These are phyloP conservation scores for Batkoa obscura DNA, from an alignment of 371 early-diverging fungal genomes.

Conservation along the genomic window DNA sequence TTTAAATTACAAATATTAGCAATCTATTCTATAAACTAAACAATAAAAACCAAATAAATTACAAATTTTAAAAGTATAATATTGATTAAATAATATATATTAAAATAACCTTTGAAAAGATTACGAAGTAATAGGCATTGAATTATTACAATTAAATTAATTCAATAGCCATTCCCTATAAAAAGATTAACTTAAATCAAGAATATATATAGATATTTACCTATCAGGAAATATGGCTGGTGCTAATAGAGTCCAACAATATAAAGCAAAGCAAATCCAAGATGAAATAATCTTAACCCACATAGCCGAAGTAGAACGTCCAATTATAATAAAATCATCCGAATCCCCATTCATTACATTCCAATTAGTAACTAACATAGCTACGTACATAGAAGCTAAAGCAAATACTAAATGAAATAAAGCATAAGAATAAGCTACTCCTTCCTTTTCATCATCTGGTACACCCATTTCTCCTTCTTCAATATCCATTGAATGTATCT, in stretches of 20 bases:
- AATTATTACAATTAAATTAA: too few species aligned
- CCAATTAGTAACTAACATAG: constrained; percentile 90
- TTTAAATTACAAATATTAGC: too few species aligned
- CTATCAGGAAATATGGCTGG: constrained; percentile 69
- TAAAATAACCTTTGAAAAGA: too few species aligned
- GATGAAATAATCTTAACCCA: constrained; percentile 90
- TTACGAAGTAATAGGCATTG: too few species aligned
- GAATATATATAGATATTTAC: background rate
- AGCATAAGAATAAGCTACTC: constrained; percentile 81
- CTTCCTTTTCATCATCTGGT: constrained; percentile 66
- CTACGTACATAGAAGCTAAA: constrained; percentile 82
- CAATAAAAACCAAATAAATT: too few species aligned
- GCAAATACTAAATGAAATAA: constrained; percentile 91
- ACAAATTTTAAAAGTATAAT: too few species aligned
- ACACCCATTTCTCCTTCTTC: constrained; percentile 14
- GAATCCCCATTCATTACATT: constrained; percentile 18
- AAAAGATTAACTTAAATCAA: background rate
- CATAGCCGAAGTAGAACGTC: constrained; percentile 74
- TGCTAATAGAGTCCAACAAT: constrained; percentile 77
- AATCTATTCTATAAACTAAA: too few species aligned
- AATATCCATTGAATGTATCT: constrained; percentile 13
- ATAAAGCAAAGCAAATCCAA: constrained; percentile 70
- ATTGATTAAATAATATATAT: too few species aligned
- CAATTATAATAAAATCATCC: constrained; percentile 46
- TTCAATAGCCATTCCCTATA: background rate